Conservation (phyloP, 1,139 yeast genomes). For the Oligophagozyma castellii region DNA sequence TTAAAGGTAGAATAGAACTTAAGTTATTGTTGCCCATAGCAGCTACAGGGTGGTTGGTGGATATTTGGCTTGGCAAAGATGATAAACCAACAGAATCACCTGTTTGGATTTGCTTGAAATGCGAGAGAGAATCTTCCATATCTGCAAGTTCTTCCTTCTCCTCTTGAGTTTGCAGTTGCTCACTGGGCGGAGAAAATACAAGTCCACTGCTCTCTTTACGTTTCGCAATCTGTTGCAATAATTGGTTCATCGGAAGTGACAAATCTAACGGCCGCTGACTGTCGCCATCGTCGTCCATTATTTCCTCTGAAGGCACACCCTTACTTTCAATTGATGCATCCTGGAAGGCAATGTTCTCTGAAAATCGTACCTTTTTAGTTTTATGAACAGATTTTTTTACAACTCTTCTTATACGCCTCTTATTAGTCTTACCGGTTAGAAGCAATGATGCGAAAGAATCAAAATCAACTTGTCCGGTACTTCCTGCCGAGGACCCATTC, state of each 20-base stretch:
- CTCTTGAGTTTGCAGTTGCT: slow-evolving; percentile 25
- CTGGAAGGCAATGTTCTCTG: slow-evolving; percentile 39
- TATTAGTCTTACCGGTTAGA: slow-evolving; percentile 47
- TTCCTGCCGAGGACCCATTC: slow-evolving; percentile 2
- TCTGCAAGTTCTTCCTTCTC: slow-evolving; percentile 46
- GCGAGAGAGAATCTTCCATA: slow-evolving; percentile 53
- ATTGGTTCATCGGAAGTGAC: slow-evolving; percentile 63
- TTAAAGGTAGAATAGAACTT: slow-evolving; percentile 8
- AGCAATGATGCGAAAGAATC: slow-evolving; percentile 65
- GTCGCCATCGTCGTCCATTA: slow-evolving; percentile 2
- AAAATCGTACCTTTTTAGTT: slow-evolving; percentile 52
- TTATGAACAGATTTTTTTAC: slow-evolving; percentile 24
- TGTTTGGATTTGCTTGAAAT: slow-evolving; percentile 46
- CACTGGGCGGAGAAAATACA: slow-evolving; percentile 18
- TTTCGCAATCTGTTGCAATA: slow-evolving; percentile 34
- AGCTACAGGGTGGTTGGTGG: slow-evolving; percentile 9
- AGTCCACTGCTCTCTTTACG: slow-evolving; percentile 17
- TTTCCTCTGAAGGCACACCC: slow-evolving; percentile 3
- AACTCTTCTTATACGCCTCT: slow-evolving; percentile 25
- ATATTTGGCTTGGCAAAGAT: slow-evolving; percentile 29
- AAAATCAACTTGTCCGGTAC: slow-evolving; percentile 35
- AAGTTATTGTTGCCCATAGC: slow-evolving; percentile 1
- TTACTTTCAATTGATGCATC: slow-evolving; percentile 11
- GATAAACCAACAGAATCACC: slow-evolving; percentile 52
- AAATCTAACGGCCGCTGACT: slow-evolving; percentile 31